phyloP scores from a whole-genome alignment of 1,139 yeast species.

The Sugiyamaella pinicola region DNA sequence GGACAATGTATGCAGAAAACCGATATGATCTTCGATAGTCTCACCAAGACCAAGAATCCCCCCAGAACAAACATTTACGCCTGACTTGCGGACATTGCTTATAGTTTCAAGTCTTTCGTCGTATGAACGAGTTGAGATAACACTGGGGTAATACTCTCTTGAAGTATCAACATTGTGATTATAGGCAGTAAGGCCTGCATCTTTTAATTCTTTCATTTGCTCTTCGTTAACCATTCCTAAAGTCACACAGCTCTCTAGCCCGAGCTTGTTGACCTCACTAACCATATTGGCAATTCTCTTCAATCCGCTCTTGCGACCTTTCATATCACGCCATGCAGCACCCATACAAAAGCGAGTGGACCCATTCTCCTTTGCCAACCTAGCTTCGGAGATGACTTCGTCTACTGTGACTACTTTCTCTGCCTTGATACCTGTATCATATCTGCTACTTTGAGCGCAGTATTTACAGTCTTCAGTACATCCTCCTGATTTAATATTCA shows the following conservation, averaged over 20 bases:
- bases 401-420: slow-evolving; percentile 64
- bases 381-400: slow-evolving; percentile 63
- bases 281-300: slow-evolving; percentile 69
- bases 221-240: slow-evolving; percentile 71
- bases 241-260: slow-evolving; percentile 79
- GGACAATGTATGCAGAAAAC: slow-evolving; percentile 67
- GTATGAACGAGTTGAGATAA: slow-evolving; percentile 67
- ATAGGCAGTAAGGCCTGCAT: slow-evolving; percentile 79
- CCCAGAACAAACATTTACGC: slow-evolving; percentile 74
- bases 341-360: slow-evolving; percentile 84
- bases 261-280: slow-evolving; percentile 60
- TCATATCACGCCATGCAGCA: slow-evolving; percentile 88
- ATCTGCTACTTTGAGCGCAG: slow-evolving; percentile 72
- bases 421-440: slow-evolving; percentile 70
- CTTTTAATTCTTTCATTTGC: slow-evolving; percentile 60
- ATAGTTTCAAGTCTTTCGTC: slow-evolving; percentile 73
- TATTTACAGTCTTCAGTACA: slow-evolving; percentile 82
- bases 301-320: slow-evolving; percentile 70
- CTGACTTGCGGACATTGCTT: slow-evolving; percentile 63
- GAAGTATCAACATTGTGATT: slow-evolving; percentile 83
- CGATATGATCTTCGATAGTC: slow-evolving; percentile 67
- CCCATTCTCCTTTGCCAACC: slow-evolving; percentile 66
- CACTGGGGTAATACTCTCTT: slow-evolving; percentile 71
- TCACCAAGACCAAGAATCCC: slow-evolving; percentile 82
- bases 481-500: slow-evolving; percentile 78